Evolutionary conservation across 1,284 basidiomycete species (phyloP).

Genomic region (Porodaedalea pini): DNA sequence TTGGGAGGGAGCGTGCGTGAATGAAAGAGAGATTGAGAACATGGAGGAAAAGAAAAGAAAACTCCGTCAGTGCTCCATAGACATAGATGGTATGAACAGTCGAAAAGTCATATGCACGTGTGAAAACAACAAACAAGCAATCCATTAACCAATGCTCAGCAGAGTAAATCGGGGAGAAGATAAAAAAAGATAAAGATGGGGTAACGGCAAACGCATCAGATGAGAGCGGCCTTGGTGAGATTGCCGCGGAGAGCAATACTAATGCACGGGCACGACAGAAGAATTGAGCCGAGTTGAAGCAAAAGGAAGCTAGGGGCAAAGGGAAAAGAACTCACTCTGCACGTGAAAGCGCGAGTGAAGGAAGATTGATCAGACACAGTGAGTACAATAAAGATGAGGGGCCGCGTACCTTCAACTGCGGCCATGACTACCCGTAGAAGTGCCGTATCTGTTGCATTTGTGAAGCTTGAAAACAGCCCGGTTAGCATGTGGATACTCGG

Average conservation of each 20-base stretch:
- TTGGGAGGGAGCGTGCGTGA: neutral
- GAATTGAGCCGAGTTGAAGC: constrained; percentile 25
- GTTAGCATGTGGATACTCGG: constrained; percentile 1
- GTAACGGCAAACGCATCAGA: constrained; percentile 29
- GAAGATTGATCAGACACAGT: constrained; percentile 22
- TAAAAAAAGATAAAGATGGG: constrained; percentile 16
- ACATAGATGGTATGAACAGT: constrained; percentile 24
- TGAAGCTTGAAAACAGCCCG: constrained; percentile 52
- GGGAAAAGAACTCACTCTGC: constrained; percentile 68
- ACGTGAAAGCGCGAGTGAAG: constrained; percentile 13
- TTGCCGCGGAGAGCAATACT: constrained; percentile 45
- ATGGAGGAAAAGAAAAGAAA: constrained; percentile 21
- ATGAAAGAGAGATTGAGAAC: neutral
- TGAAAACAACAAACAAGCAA: neutral
- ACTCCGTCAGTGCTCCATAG: constrained; percentile 25
- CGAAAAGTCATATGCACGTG: neutral
- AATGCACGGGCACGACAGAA: constrained; percentile 25
- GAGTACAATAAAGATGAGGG: constrained; percentile 12
- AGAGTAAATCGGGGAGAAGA: constrained; percentile 24
- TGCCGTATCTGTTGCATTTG: constrained; percentile 92
- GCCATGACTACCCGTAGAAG: constrained; percentile 91
- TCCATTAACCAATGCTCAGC: constrained; percentile 15
- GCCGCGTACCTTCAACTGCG: constrained; percentile 76
- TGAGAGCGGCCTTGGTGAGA: constrained; percentile 43
- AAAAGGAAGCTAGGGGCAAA: constrained; percentile 24